Base-by-base conservation (phyloP, 331 rosid genomes). In the Phaseolus coccineus region DNA sequence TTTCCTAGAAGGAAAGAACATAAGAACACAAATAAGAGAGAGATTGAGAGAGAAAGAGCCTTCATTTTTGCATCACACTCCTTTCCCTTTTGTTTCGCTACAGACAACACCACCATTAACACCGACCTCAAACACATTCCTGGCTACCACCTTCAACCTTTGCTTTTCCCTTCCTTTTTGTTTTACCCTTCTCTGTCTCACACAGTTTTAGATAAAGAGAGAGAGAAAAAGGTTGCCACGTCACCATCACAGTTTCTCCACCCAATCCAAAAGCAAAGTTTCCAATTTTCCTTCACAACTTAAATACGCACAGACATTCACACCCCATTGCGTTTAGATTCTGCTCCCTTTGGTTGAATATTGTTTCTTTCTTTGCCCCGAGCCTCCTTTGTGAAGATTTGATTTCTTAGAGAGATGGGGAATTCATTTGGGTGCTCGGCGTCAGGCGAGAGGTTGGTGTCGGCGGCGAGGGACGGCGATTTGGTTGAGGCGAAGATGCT, bases 401-500 rank as follows among this genome's bases (percentile, higher is more conserved):
- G 39, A 58, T 58, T n/a, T 16, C 58, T 30, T 1, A 63, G 22
- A 76, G 76, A 69, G 51, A 95, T 95, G 99, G 99, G 99, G 4
- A 96, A 96, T 73, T 96, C 98, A 37, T 96, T 96, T 83, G 99
- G 99, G 74, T 96, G 99, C 74, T 96, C 98, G 3, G 99, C 98
- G 9, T 93, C 98, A 63, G 99, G 99, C 13, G 99, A 96, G 83
- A 84, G 99, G 75, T 74, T 96, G 82, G 98, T 96, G 25, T 96
- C 99, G 85, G 99, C 99, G 30, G 99, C 99, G 27, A 91, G 98
- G 77, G 99, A 96, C 77, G 99, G 98, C 37, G 99, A 96, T 82
- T 86, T 96, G 84, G 85, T 93, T 13, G 99, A 96, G 77, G 98
- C 99, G 6, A 96, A 90, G 85, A 93, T 96, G 98, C 91, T 96